Conservation (phyloP, 2,329 filamentous ascomycete species). For the Podosphaera aphanis region DNA sequence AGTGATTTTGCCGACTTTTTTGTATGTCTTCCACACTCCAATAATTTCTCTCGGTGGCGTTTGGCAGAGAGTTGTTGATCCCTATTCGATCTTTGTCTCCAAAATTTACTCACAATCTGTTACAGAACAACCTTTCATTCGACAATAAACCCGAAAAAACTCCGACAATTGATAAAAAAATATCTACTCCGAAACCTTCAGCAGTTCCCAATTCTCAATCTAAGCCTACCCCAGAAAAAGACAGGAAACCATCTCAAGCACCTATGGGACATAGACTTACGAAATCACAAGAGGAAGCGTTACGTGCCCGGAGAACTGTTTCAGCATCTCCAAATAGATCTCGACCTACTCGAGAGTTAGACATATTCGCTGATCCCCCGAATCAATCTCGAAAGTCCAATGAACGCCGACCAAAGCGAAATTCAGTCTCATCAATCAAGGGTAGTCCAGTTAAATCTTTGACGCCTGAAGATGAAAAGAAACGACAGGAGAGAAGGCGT, state of each 20-base stretch:
- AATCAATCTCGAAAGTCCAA: constrained; percentile 17
- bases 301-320: constrained; percentile 24
- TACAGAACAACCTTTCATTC: constrained; percentile 33
- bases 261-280: constrained; percentile 30
- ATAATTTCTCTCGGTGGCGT: background rate
- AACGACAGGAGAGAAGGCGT: constrained; percentile 29
- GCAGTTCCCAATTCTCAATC: constrained; percentile 3
- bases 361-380: constrained; percentile 17
- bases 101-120: background rate
- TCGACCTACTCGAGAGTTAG: constrained; percentile 8
- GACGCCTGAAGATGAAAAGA: constrained; percentile 32
- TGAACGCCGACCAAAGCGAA: constrained; percentile 34
- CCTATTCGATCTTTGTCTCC: background rate
- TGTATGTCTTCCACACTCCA: constrained; percentile 30
- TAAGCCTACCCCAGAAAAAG: constrained; percentile 15
- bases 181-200: constrained; percentile 23
- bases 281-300: constrained; percentile 42
- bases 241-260: constrained; percentile 19
- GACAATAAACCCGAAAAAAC: constrained; percentile 29
- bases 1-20: constrained; percentile 47
- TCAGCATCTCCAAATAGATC: constrained; percentile 16
- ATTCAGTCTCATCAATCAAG: constrained; percentile 57
- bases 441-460: constrained; percentile 31
- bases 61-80: background rate
- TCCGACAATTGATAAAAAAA: constrained; percentile 17